These are phyloP conservation scores for Trichoderma semiorbis DNA, from an alignment of 2,329 filamentous ascomycete species.

Conservation along the genomic window DNA sequence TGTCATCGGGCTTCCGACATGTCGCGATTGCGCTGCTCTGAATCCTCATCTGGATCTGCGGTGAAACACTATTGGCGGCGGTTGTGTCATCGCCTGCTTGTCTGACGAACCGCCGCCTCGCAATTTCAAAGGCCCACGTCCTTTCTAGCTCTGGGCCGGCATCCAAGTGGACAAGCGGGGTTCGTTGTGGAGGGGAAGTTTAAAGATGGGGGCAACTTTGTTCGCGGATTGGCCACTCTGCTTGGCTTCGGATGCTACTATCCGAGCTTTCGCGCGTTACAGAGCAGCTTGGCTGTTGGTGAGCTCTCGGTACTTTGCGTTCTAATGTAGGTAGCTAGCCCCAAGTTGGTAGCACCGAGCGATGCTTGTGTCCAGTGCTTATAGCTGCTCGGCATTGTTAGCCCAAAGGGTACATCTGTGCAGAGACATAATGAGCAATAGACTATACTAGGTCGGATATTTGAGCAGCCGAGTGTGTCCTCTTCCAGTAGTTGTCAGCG, in stretches of 20 bases:
- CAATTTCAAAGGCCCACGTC: conserved; percentile 12
- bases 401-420: not conserved
- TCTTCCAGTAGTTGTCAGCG: not conserved
- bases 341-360: not conserved
- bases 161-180: conserved; percentile 7
- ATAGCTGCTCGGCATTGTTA: not conserved
- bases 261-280: not conserved
- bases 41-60: conserved; percentile 4
- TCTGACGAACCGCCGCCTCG: not conserved
- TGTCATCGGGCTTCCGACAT: not conserved
- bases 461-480: not conserved
- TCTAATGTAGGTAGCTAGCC: not conserved
- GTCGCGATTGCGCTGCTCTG: conserved; percentile 1
- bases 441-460: not conserved
- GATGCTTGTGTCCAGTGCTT: not conserved
- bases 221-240: not conserved
- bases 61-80: conserved; percentile 6
- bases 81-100: conserved; percentile 3
- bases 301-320: not conserved
- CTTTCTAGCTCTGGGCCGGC: not conserved
- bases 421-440: not conserved
- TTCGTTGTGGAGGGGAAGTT: not conserved
- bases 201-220: not conserved
- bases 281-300: not conserved
- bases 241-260: not conserved